Percentiles rank a stretch among this genome's conserved stretches.
phyloP scores from a whole-genome alignment of 441 rosid species.

The Daphne laureola region DNA sequence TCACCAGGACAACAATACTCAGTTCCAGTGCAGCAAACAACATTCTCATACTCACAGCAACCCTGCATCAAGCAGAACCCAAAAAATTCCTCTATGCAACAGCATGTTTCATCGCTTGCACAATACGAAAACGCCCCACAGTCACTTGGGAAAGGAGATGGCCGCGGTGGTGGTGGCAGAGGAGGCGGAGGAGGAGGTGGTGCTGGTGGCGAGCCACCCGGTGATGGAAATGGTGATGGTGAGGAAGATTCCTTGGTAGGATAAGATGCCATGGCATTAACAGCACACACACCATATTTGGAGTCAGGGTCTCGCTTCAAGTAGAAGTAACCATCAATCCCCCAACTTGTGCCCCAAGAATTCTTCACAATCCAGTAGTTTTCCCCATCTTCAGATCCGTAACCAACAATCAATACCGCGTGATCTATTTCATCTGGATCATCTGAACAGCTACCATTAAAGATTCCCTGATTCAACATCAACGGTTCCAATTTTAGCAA shows the following conservation, averaged over 20 bases:
- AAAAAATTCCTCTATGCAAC: conserved; percentile 39
- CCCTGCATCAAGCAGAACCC: conserved; percentile 43
- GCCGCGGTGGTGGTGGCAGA: conserved; percentile 38
- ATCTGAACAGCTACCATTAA: conserved; percentile 53
- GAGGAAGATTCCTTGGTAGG: conserved; percentile 50
- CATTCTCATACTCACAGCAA: conserved; percentile 56
- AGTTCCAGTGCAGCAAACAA: conserved; percentile 47
- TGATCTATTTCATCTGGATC: conserved; percentile 64
- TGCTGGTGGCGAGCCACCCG: conserved; percentile 33
- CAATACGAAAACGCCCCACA: conserved; percentile 57
- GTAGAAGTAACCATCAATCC: conserved; percentile 48
- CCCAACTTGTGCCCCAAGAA: conserved; percentile 84
- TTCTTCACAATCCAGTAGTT: conserved; percentile 82
- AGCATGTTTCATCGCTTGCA: conserved; percentile 49
- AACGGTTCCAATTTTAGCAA: neutral
- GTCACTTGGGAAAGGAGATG: conserved; percentile 48
- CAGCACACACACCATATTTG: conserved; percentile 56
- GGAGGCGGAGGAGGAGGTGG: conserved; percentile 22
- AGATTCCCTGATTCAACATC: conserved; percentile 49
- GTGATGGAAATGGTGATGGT: conserved; percentile 46
- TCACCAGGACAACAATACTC: conserved; percentile 55
- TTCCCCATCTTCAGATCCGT: conserved; percentile 46
- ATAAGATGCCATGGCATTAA: conserved; percentile 70
- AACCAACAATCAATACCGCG: conserved; percentile 68
- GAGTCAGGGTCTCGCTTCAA: conserved; percentile 37